Evolutionary conservation across 352 stramenopile genomes (phyloP).

Genomic region (Pythium phragmitis): DNA sequence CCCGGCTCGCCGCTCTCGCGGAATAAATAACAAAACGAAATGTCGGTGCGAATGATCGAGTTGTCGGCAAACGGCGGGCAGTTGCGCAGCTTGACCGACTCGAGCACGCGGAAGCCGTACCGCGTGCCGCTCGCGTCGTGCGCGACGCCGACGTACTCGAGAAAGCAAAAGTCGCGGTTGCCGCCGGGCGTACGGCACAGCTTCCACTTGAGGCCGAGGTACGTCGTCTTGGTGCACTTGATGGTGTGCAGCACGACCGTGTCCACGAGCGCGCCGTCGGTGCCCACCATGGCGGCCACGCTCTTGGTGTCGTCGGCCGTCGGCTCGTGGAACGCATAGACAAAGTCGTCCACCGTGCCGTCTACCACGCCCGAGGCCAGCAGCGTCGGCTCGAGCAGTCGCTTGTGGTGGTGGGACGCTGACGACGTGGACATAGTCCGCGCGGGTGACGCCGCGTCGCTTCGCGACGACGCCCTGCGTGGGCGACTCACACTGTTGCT

Average conservation of each 20-base stretch:
- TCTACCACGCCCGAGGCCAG: constrained; percentile 26
- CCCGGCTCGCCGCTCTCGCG: constrained; percentile 45
- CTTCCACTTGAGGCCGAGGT: constrained; percentile 77
- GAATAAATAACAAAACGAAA: constrained; percentile 78
- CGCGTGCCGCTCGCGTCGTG: constrained; percentile 52
- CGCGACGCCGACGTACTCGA: constrained; percentile 65
- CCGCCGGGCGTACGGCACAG: constrained; percentile 62
- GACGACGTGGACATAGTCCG: neutral
- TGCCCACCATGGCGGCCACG: constrained; percentile 42
- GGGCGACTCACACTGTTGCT: neutral
- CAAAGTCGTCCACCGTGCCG: constrained; percentile 26
- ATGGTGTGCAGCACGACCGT: constrained; percentile 61
- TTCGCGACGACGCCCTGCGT: neutral
- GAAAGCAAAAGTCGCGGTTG: constrained; percentile 70
- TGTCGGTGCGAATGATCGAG: constrained; percentile 65
- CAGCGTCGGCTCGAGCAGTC: constrained; percentile 20
- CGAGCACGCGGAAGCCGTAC: constrained; percentile 65
- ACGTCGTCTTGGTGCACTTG: constrained; percentile 48
- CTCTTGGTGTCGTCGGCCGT: constrained; percentile 22
- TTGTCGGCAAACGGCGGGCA: constrained; percentile 73
- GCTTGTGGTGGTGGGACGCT: neutral
- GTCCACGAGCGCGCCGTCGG: constrained; percentile 57
- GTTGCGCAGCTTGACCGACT: constrained; percentile 57
- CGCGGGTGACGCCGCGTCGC: constrained; percentile 6
- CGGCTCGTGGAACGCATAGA: constrained; percentile 26